These are phyloP conservation scores for Fibroporia radiculosa DNA, from an alignment of 768 basidiomycete genomes.

Conservation along the genomic window DNA sequence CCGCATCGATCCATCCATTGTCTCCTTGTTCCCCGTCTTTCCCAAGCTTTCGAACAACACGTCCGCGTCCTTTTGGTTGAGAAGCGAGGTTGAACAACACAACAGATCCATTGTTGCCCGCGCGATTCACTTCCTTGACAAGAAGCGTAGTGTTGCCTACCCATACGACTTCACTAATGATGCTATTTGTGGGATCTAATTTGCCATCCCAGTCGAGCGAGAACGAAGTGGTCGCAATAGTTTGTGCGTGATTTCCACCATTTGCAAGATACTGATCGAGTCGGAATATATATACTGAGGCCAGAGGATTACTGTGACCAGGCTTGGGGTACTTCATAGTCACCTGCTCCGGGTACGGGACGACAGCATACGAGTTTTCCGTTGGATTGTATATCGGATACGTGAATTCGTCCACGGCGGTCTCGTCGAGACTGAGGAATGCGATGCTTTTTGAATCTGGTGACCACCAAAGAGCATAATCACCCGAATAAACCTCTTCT, in stretches of 20 bases:
- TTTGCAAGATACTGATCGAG: constrained; percentile 42
- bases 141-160: constrained; percentile 67
- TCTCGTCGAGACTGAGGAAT: constrained; percentile 85
- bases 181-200: constrained; percentile 49
- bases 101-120: constrained; percentile 74
- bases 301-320: constrained; percentile 83
- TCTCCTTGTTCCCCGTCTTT: constrained; percentile 82
- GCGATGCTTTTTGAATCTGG: constrained; percentile 72
- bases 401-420: constrained; percentile 74
- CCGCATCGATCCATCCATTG: constrained; percentile 90
- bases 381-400: constrained; percentile 93
- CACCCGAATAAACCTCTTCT: constrained; percentile 73
- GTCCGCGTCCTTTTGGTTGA: constrained; percentile 27
- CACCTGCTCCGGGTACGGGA: constrained; percentile 64
- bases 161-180: constrained; percentile 85
- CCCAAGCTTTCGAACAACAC: constrained; percentile 71
- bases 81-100: constrained; percentile 58
- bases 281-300: constrained; percentile 78
- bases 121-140: constrained; percentile 81
- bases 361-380: constrained; percentile 53
- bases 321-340: constrained; percentile 85
- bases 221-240: constrained; percentile 35
- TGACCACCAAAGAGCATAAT: constrained; percentile 87
- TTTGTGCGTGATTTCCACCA: constrained; percentile 11
- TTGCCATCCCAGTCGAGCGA: constrained; percentile 63